These are phyloP conservation scores for Boletus rubescentipes DNA, from an alignment of 768 basidiomycete genomes.

Conservation along the genomic window DNA sequence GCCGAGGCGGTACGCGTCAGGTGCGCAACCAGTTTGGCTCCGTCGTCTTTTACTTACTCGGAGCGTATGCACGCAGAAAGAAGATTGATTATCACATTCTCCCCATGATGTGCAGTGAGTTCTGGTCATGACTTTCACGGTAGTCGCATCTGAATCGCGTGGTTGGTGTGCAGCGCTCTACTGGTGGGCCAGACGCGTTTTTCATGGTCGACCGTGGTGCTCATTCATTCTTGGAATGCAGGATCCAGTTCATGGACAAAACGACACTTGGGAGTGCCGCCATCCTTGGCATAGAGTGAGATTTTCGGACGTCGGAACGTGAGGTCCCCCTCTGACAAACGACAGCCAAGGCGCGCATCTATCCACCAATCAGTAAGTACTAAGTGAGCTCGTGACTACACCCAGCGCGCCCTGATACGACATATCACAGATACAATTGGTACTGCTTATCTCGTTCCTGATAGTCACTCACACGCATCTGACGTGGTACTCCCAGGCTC, in stretches of 20 bases:
- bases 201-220: too few species aligned
- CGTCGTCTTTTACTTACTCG: background rate
- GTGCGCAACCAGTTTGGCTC: constrained; percentile 27
- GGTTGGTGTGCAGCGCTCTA: constrained; percentile 45
- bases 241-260: constrained; percentile 83
- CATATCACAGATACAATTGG: constrained; percentile 60
- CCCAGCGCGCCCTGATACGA: background rate
- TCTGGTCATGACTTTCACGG: background rate
- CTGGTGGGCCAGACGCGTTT: constrained; percentile 36
- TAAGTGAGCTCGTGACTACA: background rate
- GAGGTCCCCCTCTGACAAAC: background rate
- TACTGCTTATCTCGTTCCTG: constrained; percentile 19
- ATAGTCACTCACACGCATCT: background rate
- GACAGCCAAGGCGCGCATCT: constrained; percentile 58
- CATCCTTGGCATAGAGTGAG: constrained; percentile 68
- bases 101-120: constrained; percentile 72
- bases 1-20: constrained; percentile 51
- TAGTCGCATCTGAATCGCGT: background rate
- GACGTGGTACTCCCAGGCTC: constrained; percentile 45
- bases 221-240: constrained; percentile 17
- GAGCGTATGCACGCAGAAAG: constrained; percentile 28
- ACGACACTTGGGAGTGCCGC: constrained; percentile 66
- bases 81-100: constrained; percentile 71
- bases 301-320: background rate
- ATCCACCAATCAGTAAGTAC: constrained; percentile 60